phyloP scores from a whole-genome alignment of 2,329 filamentous ascomycete genomes.

The Sclerotinia spermophila region DNA sequence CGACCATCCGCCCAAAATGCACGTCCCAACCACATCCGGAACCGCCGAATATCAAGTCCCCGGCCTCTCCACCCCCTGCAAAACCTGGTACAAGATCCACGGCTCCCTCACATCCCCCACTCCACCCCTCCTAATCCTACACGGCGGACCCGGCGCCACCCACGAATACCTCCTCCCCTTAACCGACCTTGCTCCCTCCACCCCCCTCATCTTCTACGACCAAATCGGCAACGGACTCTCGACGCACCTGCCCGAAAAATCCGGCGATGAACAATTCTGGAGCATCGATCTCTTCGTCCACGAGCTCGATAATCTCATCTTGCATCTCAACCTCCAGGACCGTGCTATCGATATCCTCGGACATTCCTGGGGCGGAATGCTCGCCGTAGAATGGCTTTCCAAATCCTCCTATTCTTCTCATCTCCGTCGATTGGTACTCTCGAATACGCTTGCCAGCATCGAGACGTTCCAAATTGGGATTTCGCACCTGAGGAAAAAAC shows the following conservation, averaged over 20 bases:
- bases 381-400: slow-evolving; percentile 44
- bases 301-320: slow-evolving; percentile 48
- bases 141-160: slow-evolving; percentile 47
- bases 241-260: slow-evolving; percentile 47
- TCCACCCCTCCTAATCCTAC: slow-evolving; percentile 39
- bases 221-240: slow-evolving; percentile 50
- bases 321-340: slow-evolving; percentile 39
- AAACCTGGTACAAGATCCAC: slow-evolving; percentile 12
- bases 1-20: neutral
- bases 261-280: slow-evolving; percentile 47
- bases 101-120: slow-evolving; percentile 5
- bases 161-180: slow-evolving; percentile 40
- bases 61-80: slow-evolving; percentile 1
- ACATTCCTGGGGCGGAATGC: slow-evolving; percentile 52
- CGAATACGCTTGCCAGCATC: slow-evolving; percentile 15
- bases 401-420: slow-evolving; percentile 10
- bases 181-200: slow-evolving; percentile 23
- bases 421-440: slow-evolving; percentile 12
- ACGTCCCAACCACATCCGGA: neutral
- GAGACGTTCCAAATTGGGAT: neutral
- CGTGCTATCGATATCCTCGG: slow-evolving; percentile 44
- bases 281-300: slow-evolving; percentile 44
- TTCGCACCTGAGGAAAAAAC: neutral
- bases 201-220: slow-evolving; percentile 52
- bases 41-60: neutral